These are phyloP conservation scores for Maudiozyma humilis DNA, from an alignment of 1,139 yeast genomes.

Conservation along the genomic window DNA sequence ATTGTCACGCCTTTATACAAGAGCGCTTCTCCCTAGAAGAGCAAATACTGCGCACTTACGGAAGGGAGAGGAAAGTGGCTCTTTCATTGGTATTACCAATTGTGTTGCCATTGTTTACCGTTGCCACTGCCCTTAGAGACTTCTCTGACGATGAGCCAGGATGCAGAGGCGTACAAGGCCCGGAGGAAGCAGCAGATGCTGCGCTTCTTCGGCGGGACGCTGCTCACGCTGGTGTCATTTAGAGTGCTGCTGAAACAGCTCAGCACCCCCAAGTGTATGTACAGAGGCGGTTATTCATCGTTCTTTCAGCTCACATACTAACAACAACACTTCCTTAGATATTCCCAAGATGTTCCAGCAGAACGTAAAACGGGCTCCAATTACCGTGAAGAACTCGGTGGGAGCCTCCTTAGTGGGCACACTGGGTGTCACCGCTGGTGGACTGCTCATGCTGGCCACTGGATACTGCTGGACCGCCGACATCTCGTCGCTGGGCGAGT, in stretches of 20 bases:
- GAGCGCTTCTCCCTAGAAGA: background rate
- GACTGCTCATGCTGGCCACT: conserved; percentile 62
- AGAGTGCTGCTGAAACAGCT: conserved; percentile 71
- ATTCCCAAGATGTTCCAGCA: conserved; percentile 75
- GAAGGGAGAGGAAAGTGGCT: background rate
- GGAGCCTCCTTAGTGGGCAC: conserved; percentile 35
- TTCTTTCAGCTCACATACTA: conserved; percentile 9
- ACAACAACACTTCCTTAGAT: conserved; percentile 29
- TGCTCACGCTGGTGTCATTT: conserved; percentile 62
- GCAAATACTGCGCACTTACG: background rate
- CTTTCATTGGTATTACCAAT: no score
- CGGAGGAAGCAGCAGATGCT: conserved; percentile 69
- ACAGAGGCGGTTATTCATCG: no score
- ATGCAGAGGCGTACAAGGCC: conserved; percentile 30
- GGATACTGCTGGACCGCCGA: conserved; percentile 80
- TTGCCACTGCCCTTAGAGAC: no score
- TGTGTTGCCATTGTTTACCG: no score
- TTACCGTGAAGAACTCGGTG: conserved; percentile 38
- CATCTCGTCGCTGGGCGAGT: conserved; percentile 43
- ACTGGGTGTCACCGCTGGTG: conserved; percentile 61
- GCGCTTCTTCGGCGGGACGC: conserved; percentile 63
- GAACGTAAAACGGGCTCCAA: conserved; percentile 74
- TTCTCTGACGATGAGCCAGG: background rate
- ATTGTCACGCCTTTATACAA: background rate
- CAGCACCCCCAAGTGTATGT: conserved; percentile 56